Conservation (phyloP, 2,329 filamentous ascomycete genomes). For the Epichloe typhina region DNA sequence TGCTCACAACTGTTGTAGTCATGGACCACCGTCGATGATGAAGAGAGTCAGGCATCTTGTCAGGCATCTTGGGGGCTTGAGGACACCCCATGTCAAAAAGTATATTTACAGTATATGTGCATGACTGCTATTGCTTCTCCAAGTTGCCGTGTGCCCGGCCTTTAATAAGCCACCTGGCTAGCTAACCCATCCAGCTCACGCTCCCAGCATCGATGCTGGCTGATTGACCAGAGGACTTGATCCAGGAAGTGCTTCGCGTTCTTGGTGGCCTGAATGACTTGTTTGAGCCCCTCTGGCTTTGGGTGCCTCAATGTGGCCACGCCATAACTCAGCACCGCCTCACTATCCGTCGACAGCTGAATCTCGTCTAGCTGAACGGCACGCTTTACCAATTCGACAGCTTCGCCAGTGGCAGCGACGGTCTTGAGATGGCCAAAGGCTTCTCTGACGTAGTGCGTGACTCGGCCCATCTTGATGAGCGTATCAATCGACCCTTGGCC, state of each 20-base stretch:
- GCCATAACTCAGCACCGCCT: conserved; percentile 55
- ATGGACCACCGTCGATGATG: no score
- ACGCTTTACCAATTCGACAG: conserved; percentile 44
- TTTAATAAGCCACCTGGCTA: conserved; percentile 53
- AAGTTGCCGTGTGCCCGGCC: neutral
- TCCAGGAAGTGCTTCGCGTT: conserved; percentile 56
- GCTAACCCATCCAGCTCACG: conserved; percentile 60
- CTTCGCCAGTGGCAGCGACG: conserved; percentile 64
- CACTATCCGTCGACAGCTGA: conserved; percentile 27
- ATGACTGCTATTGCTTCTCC: no score
- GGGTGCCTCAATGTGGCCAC: conserved; percentile 53
- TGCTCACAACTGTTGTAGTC: no score
- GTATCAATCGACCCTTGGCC: conserved; percentile 50
- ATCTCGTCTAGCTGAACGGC: conserved; percentile 32
- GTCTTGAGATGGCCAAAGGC: conserved; percentile 73
- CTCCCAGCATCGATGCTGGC: conserved; percentile 60
- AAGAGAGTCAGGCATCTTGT: no score
- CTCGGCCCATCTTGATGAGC: conserved; percentile 56
- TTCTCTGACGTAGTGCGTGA: conserved; percentile 64
- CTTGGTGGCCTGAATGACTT: conserved; percentile 50
- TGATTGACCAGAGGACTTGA: conserved; percentile 55
- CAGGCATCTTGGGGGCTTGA: no score
- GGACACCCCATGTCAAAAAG: no score
- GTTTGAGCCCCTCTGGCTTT: conserved; percentile 43
- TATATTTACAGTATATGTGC: no score